Percentiles rank a stretch among this genome's conserved stretches.
Conservation (phyloP, 2,329 filamentous ascomycete genomes). For the Plectosphaerella sp. region DNA sequence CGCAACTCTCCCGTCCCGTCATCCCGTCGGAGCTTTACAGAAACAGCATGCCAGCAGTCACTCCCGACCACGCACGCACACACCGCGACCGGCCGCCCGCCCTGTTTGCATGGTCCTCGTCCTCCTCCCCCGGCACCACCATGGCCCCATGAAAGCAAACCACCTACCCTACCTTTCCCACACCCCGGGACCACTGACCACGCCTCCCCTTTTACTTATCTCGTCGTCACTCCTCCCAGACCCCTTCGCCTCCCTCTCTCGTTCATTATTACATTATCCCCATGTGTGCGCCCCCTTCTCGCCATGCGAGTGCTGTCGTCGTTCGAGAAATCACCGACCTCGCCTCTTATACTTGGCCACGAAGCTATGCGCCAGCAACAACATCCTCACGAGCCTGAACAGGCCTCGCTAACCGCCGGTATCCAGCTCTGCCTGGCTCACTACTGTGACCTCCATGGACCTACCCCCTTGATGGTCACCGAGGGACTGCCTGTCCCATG, state of each 20-base stretch:
- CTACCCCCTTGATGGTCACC: constrained; percentile 66
- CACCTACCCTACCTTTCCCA: neutral
- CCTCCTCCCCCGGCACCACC: neutral
- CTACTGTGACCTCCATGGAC: constrained; percentile 67
- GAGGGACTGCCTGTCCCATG: constrained; percentile 61
- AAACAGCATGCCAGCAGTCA: neutral
- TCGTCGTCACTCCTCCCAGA: neutral
- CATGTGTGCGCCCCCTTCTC: neutral
- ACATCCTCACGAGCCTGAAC: constrained; percentile 1
- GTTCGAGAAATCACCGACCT: constrained; percentile 7
- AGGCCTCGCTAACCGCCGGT: constrained; percentile 11
- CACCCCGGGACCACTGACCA: neutral
- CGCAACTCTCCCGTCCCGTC: constrained; percentile 4
- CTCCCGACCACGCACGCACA: neutral
- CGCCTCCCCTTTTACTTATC: neutral
- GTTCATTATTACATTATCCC: neutral
- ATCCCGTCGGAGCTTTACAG: constrained; percentile 4
- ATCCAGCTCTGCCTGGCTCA: constrained; percentile 65
- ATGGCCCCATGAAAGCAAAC: neutral
- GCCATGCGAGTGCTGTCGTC: constrained; percentile 11
- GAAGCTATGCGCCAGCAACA: constrained; percentile 8
- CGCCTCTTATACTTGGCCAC: constrained; percentile 1
- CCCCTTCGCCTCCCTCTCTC: neutral
- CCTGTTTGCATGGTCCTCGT: constrained; percentile 5
- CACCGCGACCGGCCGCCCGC: neutral